Evolutionary conservation across 805 yeast species (phyloP).

Genomic region (Pichia heedii): DNA sequence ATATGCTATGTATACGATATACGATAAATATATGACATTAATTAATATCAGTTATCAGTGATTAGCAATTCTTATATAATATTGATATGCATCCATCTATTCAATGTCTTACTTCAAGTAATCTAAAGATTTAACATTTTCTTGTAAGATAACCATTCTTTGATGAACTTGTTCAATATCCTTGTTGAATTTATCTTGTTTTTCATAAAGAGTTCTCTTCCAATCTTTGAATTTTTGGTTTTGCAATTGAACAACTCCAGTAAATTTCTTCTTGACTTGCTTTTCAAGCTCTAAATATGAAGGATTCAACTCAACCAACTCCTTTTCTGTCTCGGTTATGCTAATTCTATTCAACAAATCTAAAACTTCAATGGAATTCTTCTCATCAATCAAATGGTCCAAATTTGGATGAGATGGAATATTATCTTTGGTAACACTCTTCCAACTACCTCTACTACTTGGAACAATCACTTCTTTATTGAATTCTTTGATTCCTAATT

Average conservation of each 20-base stretch:
- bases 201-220: conserved; percentile 45
- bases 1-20: too few species aligned
- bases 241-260: conserved; percentile 36
- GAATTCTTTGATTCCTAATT: conserved; percentile 13
- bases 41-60: too few species aligned
- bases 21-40: too few species aligned
- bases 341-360: conserved; percentile 30
- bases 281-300: conserved; percentile 36
- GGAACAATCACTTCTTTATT: conserved; percentile 18
- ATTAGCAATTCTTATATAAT: too few species aligned
- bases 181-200: conserved; percentile 47
- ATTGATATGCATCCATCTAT: too few species aligned
- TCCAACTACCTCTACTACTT: conserved; percentile 20
- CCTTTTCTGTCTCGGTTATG: conserved; percentile 30
- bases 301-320: conserved; percentile 36
- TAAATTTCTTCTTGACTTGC: conserved; percentile 34
- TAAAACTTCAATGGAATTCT: conserved; percentile 28
- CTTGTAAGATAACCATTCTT: conserved; percentile 30
- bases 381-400: conserved; percentile 21
- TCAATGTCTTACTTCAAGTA: neutral
- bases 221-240: conserved; percentile 54
- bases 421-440: conserved; percentile 11
- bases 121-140: conserved; percentile 15
- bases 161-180: conserved; percentile 40
- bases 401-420: conserved; percentile 20